Base-by-base conservation (phyloP, 192 early-diverging fungal species). In the Spizellomyces sp. region DNA sequence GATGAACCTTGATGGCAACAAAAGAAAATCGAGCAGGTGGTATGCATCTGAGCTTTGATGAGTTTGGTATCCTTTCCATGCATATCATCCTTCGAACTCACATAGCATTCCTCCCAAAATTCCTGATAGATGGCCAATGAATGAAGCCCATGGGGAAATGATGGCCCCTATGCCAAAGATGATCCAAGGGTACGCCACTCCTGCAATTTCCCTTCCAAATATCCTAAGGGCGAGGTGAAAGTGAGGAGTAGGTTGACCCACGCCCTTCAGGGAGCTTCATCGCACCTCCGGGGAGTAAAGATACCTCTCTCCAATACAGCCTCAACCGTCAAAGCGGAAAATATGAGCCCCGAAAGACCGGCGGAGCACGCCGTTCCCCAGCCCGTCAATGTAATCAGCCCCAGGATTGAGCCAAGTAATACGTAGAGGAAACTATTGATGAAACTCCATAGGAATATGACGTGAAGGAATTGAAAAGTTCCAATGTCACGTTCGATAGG, bases 281-380 rank as follows among this genome's bases (percentile, higher is more conserved):
- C 50, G 17, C 36, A 61, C 59, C 59, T 61, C 15, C 36, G 59
- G 36, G 59, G 59, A 15, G 59, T 61, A 41, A 61, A 61, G 15
- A 41, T 27, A 14, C 59, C 14, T 41, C 14, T 15, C 42, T 15
- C 59, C 14, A 41, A 9, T 36, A 41, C 14, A 17, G 69, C 69
- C 6, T 70, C 59, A 15, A 70, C 62, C 42, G 69, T 70, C 9
- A 70, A 19, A 21, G 62, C 46, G n/a, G 69, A 17, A 47, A 70
- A 70, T 17, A 62, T 62, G 58, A 70, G 21, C 10, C 43, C 45
- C 15, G 58, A 60, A 41, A 70, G 46, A n/a, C 69, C 69, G 2
- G 19, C 57, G 9, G 59, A 45, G 17, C 69, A 70, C 27, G 27
- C 27, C 3, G 27, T 36, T 9, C 9, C 67, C 22, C 36, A 27